Base-by-base conservation (phyloP, 345 rosid species). In the Eucalyptus cladocalyx region DNA sequence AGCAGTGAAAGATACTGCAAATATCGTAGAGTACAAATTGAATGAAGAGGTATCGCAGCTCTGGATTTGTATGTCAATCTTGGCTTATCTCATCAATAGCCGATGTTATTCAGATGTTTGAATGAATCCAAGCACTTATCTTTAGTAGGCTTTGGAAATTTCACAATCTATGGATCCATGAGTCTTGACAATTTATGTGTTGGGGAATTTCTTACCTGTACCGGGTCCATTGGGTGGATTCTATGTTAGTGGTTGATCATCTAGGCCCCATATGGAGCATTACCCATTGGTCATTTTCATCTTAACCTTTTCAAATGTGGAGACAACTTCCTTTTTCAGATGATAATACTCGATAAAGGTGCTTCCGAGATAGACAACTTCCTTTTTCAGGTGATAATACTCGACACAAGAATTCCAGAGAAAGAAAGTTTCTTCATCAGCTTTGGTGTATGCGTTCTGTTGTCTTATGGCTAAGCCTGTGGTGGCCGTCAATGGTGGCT, bases 161-260 rank as follows among this genome's bases (percentile, higher is more conserved):
- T 5, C 65, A 58, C 65, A 58, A 26, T 56, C 65, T 26, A 26
- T 24, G 4, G n/a, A 58, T 11, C 30, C 65, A 16, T 0, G n/a
- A 10, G 65, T 24, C 30, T 58, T 11, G 0, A 10, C 15, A 58
- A 58, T 58, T 58, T 18, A 62, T 62, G 18, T 12, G 30, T 62
- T 0, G 0, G 34, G 32, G 69, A 28, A 62, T 62, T 62, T 62
- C 34, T 62, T 30, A 30, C 34, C 4, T 12, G 9, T 30, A 28
- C 34, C 7, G 2, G 34, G 17, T 28, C 69, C 69, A 62, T 0
- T 12, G 14, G 30, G 8, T 0, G 4, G 34, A 62, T 1, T 28
- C 9, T 28, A 28, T 56, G 62, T 56, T 4, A 50, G 8, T 50
- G 21, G 21, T 50, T 50, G 54, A 6, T 50, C 2, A 0, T 30